Conservation (phyloP, 2,329 filamentous ascomycete species). For the Trichoderma asperellum region DNA sequence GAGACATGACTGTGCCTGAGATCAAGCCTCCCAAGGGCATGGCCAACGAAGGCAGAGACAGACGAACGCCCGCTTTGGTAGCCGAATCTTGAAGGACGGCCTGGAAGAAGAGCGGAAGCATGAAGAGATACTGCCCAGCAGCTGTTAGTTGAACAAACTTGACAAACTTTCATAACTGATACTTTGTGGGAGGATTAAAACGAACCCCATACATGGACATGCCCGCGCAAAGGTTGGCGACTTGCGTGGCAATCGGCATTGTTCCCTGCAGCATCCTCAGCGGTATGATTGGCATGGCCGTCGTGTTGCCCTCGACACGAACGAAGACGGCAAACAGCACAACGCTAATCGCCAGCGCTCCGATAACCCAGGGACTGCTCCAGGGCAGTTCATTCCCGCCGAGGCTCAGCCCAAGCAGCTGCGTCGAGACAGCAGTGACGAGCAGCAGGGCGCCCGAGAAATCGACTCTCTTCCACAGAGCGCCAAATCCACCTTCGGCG, state of each 20-base stretch:
- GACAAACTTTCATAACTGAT: background rate
- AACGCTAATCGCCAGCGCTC: constrained; percentile 49
- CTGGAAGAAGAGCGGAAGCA: constrained; percentile 72
- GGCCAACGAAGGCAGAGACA: constrained; percentile 65
- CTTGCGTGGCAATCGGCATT: constrained; percentile 58
- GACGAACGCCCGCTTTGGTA: constrained; percentile 64
- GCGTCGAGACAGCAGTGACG: constrained; percentile 60
- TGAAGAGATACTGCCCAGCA: constrained; percentile 62
- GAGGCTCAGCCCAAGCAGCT: constrained; percentile 59
- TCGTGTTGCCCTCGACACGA: constrained; percentile 52
- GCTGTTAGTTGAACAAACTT: constrained; percentile 24
- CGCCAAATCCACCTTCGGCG: constrained; percentile 39
- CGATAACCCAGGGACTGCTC: constrained; percentile 53
- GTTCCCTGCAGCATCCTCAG: constrained; percentile 60
- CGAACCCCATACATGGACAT: constrained; percentile 65
- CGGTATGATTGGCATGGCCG: constrained; percentile 58
- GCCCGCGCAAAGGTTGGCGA: constrained; percentile 63
- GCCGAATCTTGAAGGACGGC: constrained; percentile 67
- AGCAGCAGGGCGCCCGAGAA: constrained; percentile 60
- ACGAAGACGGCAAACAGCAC: constrained; percentile 51
- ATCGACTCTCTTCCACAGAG: constrained; percentile 60
- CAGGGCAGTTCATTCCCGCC: constrained; percentile 61
- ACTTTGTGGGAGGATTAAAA: constrained; percentile 20
- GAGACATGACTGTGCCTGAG: constrained; percentile 62
- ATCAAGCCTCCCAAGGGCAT: constrained; percentile 60